Percentiles rank a stretch among this genome's conserved stretches.
Conservation (phyloP, 1,284 basidiomycete genomes). For the Peniophora sp. region DNA sequence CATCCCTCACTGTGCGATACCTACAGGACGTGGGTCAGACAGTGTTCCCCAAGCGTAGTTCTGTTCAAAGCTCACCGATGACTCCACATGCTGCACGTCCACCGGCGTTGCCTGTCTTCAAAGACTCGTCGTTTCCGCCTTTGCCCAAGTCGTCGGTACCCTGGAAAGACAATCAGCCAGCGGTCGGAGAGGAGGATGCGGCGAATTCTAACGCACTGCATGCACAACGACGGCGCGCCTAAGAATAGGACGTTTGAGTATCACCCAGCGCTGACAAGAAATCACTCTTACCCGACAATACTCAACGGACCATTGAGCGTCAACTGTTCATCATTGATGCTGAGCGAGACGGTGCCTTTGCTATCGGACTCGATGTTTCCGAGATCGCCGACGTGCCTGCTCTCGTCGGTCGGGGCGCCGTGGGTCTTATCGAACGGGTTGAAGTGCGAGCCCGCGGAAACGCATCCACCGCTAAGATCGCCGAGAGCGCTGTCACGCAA, state of each 20-base stretch:
- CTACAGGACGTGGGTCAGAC: background rate
- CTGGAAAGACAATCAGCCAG: conserved; percentile 21
- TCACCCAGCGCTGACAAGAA: background rate
- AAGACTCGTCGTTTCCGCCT: conserved; percentile 58
- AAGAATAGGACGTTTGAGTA: background rate
- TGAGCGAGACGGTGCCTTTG: conserved; percentile 49
- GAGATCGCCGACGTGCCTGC: conserved; percentile 72
- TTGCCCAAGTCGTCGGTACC: conserved; percentile 70
- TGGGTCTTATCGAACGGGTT: conserved; percentile 65
- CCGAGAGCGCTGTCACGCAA: conserved; percentile 47
- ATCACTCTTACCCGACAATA: conserved; percentile 53
- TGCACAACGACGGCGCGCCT: conserved; percentile 60
- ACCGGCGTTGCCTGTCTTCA: conserved; percentile 71
- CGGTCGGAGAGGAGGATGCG: conserved; percentile 1
- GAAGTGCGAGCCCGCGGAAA: conserved; percentile 68
- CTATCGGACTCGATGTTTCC: conserved; percentile 66
- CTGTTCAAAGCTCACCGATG: conserved; percentile 39
- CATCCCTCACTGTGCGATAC: conserved; percentile 3
- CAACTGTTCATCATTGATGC: conserved; percentile 52
- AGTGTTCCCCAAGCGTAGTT: too few species aligned
- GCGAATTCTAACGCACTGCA: conserved; percentile 31
- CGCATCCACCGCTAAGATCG: conserved; percentile 61
- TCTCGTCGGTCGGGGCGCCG: conserved; percentile 49
- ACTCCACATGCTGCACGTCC: conserved; percentile 68
- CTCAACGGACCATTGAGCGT: conserved; percentile 64